Base-by-base conservation (phyloP, 768 basidiomycete species). In the Hydnum rufescens region DNA sequence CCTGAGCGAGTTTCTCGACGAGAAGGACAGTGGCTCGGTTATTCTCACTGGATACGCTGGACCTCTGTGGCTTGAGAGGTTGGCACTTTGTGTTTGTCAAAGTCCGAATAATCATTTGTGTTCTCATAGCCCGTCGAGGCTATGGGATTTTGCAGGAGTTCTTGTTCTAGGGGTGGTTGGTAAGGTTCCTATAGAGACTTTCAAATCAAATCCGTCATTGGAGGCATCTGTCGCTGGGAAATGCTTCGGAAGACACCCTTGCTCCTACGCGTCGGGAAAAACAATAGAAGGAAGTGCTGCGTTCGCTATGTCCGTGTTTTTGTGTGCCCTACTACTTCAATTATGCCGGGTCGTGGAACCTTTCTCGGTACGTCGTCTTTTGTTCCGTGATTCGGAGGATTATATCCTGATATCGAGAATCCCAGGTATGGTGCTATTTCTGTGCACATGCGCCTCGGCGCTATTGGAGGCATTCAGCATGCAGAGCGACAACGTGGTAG, bases 1-100 rank as follows among this genome's bases (percentile, higher is more conserved):
- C 66, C 79, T 99, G 77, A 85, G 83, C 67, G 95, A 99, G 64
- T 99, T 99, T 62, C 70, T 97, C 63, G 95, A 99, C 67, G 74
- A 81, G 59, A 86, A 87, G 67, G 95, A 99, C 65, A 74, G 80
- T 48, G 95, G 95, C 2, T 93, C 92, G 6, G 95, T 90, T 25
- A 92, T 99, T 43, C 69, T 99, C 51, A 92, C 88, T 0, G 95
- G 95, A 2, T 96, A 92, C 64, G 92, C 95, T 4, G 80, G 84
- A 4, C 80, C 85, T 16, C 64, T 97, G 22, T 99, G 95, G 95
- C 74, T 99, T 48, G 95, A 97, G 68, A 85, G 87, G 80, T 86
- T 61, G 60, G 82, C 72, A 42, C 29, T 50, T 6, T 28, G 6
- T n/a, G 1, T n/a, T 28, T 50, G 18, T 16, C 18, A 16, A 16